Evolutionary conservation across 2,329 filamentous ascomycete species (phyloP).

Genomic region (Neonectria neomacrospora): DNA sequence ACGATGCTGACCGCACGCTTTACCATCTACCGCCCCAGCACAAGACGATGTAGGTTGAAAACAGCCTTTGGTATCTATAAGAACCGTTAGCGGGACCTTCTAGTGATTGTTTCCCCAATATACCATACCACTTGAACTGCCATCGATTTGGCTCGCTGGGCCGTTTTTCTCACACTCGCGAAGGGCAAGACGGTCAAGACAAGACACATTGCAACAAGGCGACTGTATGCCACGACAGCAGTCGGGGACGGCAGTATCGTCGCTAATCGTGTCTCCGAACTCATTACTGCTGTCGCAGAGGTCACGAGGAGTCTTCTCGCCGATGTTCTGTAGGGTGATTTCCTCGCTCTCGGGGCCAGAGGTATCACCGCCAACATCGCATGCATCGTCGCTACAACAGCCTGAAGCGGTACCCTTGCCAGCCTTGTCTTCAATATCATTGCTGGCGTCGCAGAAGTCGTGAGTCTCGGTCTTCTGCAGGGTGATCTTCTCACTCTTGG

Average conservation of each 20-base stretch:
- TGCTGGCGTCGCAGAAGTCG: constrained; percentile 14
- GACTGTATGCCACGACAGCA: constrained; percentile 56
- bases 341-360: background rate
- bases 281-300: constrained; percentile 13
- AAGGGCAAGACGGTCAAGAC: constrained; percentile 57
- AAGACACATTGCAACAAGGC: constrained; percentile 57
- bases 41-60: constrained; percentile 23
- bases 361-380: constrained; percentile 13
- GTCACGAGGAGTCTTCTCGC: background rate
- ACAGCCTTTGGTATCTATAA: background rate
- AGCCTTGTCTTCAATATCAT: background rate
- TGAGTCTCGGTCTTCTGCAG: background rate
- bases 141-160: background rate
- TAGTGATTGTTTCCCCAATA: too few relatives aligned
- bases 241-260: constrained; percentile 27
- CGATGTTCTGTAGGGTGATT: background rate
- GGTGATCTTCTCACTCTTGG: background rate
- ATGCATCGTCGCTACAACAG: constrained; percentile 23
- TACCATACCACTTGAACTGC: constrained; percentile 13
- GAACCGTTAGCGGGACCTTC: constrained; percentile 1
- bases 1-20: constrained; percentile 53
- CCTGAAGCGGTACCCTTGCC: background rate
- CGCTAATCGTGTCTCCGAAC: background rate
- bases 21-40: constrained; percentile 33
- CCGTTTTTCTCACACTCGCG: constrained; percentile 50